These are phyloP conservation scores for Curvularia hawaiiensis DNA, from an alignment of 2,329 filamentous ascomycete genomes.

Conservation along the genomic window DNA sequence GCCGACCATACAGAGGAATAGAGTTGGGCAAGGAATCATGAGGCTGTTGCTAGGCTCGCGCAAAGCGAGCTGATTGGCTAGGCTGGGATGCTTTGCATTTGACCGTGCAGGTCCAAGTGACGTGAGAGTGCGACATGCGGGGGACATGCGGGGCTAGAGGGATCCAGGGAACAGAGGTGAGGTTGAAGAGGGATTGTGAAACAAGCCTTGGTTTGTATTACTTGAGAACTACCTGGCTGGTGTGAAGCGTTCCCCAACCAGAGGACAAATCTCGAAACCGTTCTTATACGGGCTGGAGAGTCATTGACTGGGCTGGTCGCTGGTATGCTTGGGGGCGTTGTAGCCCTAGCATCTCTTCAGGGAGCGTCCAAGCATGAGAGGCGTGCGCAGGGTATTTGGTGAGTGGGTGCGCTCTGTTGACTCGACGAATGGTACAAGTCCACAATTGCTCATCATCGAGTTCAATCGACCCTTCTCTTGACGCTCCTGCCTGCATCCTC, in stretches of 20 bases:
- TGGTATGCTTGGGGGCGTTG: background rate
- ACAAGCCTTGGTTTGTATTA: background rate
- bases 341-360: background rate
- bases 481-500: constrained; percentile 62
- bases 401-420: background rate
- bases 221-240: background rate
- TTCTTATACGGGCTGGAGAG: background rate
- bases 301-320: background rate
- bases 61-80: background rate
- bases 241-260: background rate
- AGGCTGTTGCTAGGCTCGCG: background rate
- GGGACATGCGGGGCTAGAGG: background rate
- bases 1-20: background rate
- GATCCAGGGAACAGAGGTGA: background rate
- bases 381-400: background rate
- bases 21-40: background rate
- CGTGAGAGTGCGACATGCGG: background rate
- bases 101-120: background rate
- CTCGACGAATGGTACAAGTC: too few relatives aligned
- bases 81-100: background rate
- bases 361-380: background rate
- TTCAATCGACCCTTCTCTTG: constrained; percentile 46
- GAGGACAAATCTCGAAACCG: background rate
- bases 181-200: background rate
- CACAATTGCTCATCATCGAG: background rate